Base-by-base conservation (phyloP, 352 stramenopile genomes). In the Lagenidium sp. region DNA sequence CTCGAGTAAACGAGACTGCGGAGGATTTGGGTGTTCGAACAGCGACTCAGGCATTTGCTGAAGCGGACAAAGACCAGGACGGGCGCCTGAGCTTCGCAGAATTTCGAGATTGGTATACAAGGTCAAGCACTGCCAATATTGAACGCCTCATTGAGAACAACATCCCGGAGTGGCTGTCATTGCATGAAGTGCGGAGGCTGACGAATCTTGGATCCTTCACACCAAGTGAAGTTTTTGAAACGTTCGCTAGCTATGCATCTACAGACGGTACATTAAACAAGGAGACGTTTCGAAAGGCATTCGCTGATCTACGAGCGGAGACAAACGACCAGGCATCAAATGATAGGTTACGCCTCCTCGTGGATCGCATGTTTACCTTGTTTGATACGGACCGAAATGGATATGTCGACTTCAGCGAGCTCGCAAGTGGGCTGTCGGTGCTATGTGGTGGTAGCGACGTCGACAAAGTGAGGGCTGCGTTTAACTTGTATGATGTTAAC, bases 401-500 rank as follows among this genome's bases (percentile, higher is more conserved):
- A 4, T 41, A 79, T 4, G 74, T 95, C 6, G 80, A 94, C 50
- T 83, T 86, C 46, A 74, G 69, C 34, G 82, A 95, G 42, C 58
- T 95, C 10, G 72, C 64, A 19, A 84, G 71, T 26, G 82, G 82
- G 0, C 51, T 95, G 10, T 90, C 78, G 1, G 64, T 94, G 41
- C 53, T 94, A 2, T 93, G 81, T 39, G 68, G 79, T 15, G 81
- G 76, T 15, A 73, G 44, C 10, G 56, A 79, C 32, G 64, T 64
- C 0, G 79, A 95, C 32, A 89, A 92, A 41, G 74, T 91, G 7
- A 68, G 65, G n/a, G 60, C 79, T 3, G 80, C 82, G 3, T 95
- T 95, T 36, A 80, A 73, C 21, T 53, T 95, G 21, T 95, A 94
- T 52, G 83, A 94, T 45, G 61, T 91, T 23, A 93, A 96, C 53